A percentile compares a stretch with the other conserved stretches of the same genome.
These are phyloP conservation scores for Juncus inflexus DNA, from an alignment of 176 grass and related monocot genomes.

Conservation along the genomic window DNA sequence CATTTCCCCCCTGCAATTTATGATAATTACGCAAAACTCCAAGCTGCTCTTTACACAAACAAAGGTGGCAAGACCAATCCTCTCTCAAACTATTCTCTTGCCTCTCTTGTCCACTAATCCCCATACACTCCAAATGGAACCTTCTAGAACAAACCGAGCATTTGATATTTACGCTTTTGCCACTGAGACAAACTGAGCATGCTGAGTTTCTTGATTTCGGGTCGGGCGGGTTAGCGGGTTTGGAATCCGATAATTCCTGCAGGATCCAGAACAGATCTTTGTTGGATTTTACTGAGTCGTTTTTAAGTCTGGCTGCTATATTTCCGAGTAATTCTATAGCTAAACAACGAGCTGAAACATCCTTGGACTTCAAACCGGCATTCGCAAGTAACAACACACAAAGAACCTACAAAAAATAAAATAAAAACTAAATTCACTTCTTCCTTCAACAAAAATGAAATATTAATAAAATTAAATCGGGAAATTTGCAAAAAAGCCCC, in stretches of 20 bases:
- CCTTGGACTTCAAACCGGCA: slow-evolving; percentile 94
- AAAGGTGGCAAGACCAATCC: slow-evolving; percentile 72
- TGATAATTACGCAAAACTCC: slow-evolving; percentile 60
- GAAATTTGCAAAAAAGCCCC: too few species aligned
- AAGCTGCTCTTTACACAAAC: slow-evolving; percentile 82
- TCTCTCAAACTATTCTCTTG: slow-evolving; percentile 56
- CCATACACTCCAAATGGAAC: slow-evolving; percentile 95
- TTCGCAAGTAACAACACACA: slow-evolving; percentile 97
- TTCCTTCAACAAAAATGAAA: background rate
- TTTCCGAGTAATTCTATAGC: slow-evolving; percentile 95
- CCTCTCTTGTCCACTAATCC: slow-evolving; percentile 26
- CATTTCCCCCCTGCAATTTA: slow-evolving; percentile 65
- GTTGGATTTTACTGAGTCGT: slow-evolving; percentile 63
- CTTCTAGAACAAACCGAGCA: slow-evolving; percentile 72
- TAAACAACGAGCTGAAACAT: slow-evolving; percentile 82
- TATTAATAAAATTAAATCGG: background rate
- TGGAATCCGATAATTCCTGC: slow-evolving; percentile 52
- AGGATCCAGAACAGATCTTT: slow-evolving; percentile 85
- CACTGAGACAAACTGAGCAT: slow-evolving; percentile 77
- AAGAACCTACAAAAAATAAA: slow-evolving; percentile 55
- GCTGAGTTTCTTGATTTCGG: slow-evolving; percentile 40
- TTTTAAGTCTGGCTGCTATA: slow-evolving; percentile 92
- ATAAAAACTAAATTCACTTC: background rate
- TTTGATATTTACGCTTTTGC: slow-evolving; percentile 64
- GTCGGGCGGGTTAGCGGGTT: slow-evolving; percentile 28